These are phyloP conservation scores for Malus hybrid DNA, from an alignment of 331 rosid species.

Conservation along the genomic window DNA sequence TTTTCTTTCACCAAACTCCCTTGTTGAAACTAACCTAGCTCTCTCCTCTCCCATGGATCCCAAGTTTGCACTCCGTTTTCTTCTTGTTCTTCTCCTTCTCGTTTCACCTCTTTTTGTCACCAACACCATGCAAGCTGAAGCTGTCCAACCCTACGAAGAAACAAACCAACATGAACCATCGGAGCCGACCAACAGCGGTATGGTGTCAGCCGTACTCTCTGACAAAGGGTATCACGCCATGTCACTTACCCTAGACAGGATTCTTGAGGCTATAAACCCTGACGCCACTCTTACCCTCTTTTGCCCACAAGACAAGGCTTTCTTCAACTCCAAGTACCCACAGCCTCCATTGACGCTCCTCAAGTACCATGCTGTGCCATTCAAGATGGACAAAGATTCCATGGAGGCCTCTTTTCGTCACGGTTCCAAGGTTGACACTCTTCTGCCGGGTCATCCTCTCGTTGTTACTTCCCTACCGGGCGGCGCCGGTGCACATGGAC, in stretches of 20 bases:
- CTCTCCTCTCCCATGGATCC: background rate
- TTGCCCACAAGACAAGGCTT: no score
- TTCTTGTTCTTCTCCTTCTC: background rate
- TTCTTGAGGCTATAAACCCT: no score
- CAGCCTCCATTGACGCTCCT: slow-evolving; percentile 1
- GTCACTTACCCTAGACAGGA: no score
- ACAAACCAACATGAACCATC: background rate
- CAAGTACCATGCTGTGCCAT: background rate
- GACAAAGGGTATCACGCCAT: background rate
- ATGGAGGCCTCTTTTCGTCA: background rate
- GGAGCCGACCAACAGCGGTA: background rate
- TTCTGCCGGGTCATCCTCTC: background rate
- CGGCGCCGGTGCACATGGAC: no score
- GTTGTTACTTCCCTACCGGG: background rate
- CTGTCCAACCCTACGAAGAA: background rate
- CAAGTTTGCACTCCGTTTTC: background rate
- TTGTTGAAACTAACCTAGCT: no score
- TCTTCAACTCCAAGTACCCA: background rate
- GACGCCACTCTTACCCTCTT: no score
- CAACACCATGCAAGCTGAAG: background rate
- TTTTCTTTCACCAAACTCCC: no score
- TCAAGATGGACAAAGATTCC: background rate
- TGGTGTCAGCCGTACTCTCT: background rate
- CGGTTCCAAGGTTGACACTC: background rate
- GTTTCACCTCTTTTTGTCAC: background rate